Evolutionary conservation across 163 green algal genomes (phyloP).

Genomic region (Scenedesmus sp.): DNA sequence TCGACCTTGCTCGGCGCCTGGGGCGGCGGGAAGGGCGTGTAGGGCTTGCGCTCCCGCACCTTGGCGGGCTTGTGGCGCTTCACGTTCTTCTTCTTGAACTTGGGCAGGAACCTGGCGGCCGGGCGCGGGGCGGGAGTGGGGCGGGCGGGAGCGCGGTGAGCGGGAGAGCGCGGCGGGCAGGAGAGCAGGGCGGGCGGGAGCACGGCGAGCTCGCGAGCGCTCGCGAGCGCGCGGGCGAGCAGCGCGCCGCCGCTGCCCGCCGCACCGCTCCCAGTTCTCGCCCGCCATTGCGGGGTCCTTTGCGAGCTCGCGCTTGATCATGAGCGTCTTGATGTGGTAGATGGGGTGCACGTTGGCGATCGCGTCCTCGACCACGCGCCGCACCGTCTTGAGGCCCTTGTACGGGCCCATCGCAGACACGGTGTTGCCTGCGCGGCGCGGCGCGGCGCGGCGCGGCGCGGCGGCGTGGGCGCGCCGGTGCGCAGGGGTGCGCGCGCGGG

Average conservation of each 20-base stretch:
- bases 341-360: slow-evolving; percentile 99
- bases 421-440: slow-evolving; percentile 84
- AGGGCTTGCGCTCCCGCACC: slow-evolving; percentile 76
- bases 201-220: too few relatives aligned
- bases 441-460: not conserved
- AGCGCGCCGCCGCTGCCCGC: not conserved
- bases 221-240: too few relatives aligned
- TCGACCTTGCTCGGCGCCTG: slow-evolving; percentile 94
- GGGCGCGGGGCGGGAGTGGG: too few relatives aligned
- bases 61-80: slow-evolving; percentile 84
- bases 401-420: slow-evolving; percentile 96
- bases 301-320: slow-evolving; percentile 99
- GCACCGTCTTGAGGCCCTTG: slow-evolving; percentile 92
- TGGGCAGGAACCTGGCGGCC: slow-evolving; percentile 93
- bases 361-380: slow-evolving; percentile 97
- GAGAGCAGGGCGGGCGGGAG: too few relatives aligned
- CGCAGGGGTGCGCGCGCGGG: too few relatives aligned
- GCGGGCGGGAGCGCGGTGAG: too few relatives aligned
- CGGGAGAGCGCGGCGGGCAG: not conserved
- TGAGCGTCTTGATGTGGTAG: slow-evolving; percentile 99
- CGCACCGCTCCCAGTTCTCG: slow-evolving; percentile 93
- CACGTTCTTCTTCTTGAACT: slow-evolving; percentile 99
- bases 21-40: slow-evolving; percentile 97
- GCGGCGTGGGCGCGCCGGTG: not conserved
- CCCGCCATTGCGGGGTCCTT: slow-evolving; percentile 92